A percentile compares a stretch with the other conserved stretches of the same genome.
These are phyloP conservation scores for Aristolochia californica DNA, from an alignment of 164 flowering plant species.

Conservation along the genomic window DNA sequence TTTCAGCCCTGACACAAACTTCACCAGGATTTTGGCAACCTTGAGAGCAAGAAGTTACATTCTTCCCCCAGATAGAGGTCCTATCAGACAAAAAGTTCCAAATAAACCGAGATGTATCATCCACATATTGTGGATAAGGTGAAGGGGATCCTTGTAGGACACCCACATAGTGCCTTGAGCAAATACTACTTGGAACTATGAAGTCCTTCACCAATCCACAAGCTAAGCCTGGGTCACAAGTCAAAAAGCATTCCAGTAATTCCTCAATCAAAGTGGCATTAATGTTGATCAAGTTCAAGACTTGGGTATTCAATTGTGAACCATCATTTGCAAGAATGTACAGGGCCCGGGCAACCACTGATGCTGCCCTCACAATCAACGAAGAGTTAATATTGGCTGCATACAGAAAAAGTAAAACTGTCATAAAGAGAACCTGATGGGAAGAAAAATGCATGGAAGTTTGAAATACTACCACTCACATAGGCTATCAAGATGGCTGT, in stretches of 20 bases:
- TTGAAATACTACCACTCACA: conserved; percentile 33
- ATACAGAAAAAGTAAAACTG: not conserved
- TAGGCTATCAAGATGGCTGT: conserved; percentile 72
- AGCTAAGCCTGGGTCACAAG: conserved; percentile 82
- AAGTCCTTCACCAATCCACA: conserved; percentile 64
- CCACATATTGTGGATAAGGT: conserved; percentile 27
- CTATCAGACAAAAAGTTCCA: conserved; percentile 88
- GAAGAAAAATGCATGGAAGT: not conserved
- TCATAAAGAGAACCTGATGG: not conserved
- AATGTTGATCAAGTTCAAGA: conserved; percentile 40
- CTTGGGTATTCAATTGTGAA: conserved; percentile 24
- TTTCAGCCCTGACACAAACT: conserved; percentile 60
- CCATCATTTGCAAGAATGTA: conserved; percentile 59
- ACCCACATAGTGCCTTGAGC: conserved; percentile 90
- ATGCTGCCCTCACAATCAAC: conserved; percentile 67
- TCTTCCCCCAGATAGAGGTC: conserved; percentile 38
- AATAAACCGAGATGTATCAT: conserved; percentile 66
- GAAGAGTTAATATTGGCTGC: conserved; percentile 83
- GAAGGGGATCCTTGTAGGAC: conserved; percentile 67
- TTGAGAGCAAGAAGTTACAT: conserved; percentile 46
- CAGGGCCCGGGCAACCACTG: conserved; percentile 76
- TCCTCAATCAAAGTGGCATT: conserved; percentile 73
- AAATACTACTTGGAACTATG: conserved; percentile 40
- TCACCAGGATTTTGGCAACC: conserved; percentile 42
- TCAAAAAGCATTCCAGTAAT: conserved; percentile 62